Conservation (phyloP, 2,329 filamentous ascomycete species). For the Fusarium lateritium region DNA sequence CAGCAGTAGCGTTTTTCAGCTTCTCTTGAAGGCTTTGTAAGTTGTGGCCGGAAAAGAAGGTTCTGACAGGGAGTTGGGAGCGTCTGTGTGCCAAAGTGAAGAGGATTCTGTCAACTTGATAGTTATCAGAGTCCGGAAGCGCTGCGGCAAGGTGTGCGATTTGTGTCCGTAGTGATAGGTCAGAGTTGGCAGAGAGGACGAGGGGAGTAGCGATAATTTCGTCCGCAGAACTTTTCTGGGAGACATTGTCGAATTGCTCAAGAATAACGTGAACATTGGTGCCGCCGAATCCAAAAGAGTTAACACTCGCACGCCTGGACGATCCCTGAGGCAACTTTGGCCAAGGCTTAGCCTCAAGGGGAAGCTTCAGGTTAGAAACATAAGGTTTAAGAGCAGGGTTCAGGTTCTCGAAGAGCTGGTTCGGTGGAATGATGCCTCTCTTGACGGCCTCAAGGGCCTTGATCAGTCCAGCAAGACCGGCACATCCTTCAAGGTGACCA, state of each 20-base stretch:
- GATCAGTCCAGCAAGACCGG: conserved; percentile 8
- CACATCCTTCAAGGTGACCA: conserved; percentile 11
- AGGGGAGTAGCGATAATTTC: background rate
- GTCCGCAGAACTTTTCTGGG: background rate
- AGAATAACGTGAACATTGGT: conserved; percentile 10
- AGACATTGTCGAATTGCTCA: background rate
- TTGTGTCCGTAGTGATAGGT: background rate
- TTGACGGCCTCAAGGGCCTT: conserved; percentile 12
- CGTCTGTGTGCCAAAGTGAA: conserved; percentile 2
- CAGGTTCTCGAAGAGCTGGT: background rate
- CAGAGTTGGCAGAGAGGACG: background rate
- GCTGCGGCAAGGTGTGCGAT: background rate
- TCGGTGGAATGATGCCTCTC: conserved; percentile 3
- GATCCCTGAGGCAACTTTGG: background rate
- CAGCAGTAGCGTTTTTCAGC: background rate
- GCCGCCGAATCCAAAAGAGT: conserved; percentile 11
- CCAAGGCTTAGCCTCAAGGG: background rate
- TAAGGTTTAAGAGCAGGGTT: conserved; percentile 4
- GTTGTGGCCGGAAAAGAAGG: background rate
- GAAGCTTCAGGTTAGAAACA: background rate
- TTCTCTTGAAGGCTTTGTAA: background rate
- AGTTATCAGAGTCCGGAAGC: background rate
- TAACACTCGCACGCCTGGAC: conserved; percentile 4
- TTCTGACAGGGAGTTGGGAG: background rate
- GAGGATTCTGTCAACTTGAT: background rate